phyloP scores from a whole-genome alignment of 495 filamentous ascomycete species.

The Physcia stellaris region DNA sequence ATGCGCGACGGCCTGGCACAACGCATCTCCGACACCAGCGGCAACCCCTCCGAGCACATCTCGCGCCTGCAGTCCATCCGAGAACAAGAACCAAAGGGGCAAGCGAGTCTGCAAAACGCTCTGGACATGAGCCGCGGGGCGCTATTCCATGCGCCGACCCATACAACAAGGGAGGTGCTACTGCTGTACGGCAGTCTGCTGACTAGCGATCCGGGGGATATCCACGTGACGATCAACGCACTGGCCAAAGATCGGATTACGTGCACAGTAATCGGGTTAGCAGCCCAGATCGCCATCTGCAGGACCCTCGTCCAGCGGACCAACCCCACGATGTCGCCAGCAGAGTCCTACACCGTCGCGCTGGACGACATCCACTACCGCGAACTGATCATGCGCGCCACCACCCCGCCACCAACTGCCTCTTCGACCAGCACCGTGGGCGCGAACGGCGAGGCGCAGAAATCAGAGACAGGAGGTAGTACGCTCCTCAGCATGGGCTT shows the following conservation, averaged over 20 bases:
- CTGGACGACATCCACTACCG: constrained; percentile 80
- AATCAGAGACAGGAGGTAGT: no score
- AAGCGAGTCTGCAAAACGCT: constrained; percentile 86
- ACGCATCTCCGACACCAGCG: constrained; percentile 74
- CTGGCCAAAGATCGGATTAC: constrained; percentile 71
- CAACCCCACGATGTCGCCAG: constrained; percentile 52
- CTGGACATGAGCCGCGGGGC: constrained; percentile 85
- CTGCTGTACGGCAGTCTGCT: constrained; percentile 85
- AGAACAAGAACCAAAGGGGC: constrained; percentile 69
- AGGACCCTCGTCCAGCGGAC: constrained; percentile 74
- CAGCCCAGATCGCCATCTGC: constrained; percentile 86
- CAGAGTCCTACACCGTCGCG: constrained; percentile 65
- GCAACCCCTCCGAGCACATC: constrained; percentile 83
- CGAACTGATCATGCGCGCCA: constrained; percentile 76
- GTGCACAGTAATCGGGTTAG: constrained; percentile 75
- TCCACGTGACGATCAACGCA: constrained; percentile 71
- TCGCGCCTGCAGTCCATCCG: constrained; percentile 57
- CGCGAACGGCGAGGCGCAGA: constrained; percentile 5
- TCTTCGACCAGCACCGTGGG: constrained; percentile 26
- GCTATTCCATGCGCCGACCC: constrained; percentile 79
- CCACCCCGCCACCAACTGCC: constrained; percentile 74
- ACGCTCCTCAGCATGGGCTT: constrained; percentile 97
- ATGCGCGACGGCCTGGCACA: constrained; percentile 85
- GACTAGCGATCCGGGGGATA: constrained; percentile 85
- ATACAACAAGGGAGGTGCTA: constrained; percentile 85